Conservation (phyloP, 768 basidiomycete species). For the Rhodosporidiobolus sp. region DNA sequence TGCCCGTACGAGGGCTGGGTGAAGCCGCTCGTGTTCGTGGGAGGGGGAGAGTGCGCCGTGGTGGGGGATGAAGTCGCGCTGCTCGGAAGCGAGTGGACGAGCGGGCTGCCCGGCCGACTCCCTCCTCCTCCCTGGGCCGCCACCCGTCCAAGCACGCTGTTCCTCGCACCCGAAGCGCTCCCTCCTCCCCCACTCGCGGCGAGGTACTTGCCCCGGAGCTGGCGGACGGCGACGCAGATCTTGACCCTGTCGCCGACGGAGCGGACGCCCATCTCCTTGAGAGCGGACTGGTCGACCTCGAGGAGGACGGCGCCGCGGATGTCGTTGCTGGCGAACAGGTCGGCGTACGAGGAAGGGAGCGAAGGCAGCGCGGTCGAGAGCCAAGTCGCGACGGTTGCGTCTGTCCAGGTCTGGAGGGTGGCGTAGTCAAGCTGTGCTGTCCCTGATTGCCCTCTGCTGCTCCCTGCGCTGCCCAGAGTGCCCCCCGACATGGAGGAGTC, state of each 20-base stretch:
- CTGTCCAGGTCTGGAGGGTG: too few relatives aligned
- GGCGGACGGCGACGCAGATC: slow-evolving; percentile 79
- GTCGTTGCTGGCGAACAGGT: slow-evolving; percentile 74
- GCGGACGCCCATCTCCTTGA: slow-evolving; percentile 85
- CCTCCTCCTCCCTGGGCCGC: background rate
- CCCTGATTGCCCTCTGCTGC: background rate
- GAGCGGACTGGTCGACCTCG: slow-evolving; percentile 78
- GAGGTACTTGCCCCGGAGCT: slow-evolving; percentile 62
- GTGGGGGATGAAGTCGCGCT: background rate
- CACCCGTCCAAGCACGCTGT: background rate
- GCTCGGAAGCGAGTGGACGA: background rate
- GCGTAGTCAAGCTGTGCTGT: slow-evolving; percentile 39
- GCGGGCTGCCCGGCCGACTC: slow-evolving; percentile 12
- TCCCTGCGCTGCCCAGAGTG: too few relatives aligned
- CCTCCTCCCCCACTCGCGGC: background rate
- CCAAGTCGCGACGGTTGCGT: too few relatives aligned
- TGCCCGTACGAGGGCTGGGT: background rate
- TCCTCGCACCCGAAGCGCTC: background rate
- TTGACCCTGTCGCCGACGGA: slow-evolving; percentile 87
- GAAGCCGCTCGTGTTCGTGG: background rate
- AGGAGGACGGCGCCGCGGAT: slow-evolving; percentile 87
- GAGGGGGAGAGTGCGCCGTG: background rate
- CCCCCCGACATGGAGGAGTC: too few relatives aligned
- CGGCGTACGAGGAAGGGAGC: slow-evolving; percentile 51
- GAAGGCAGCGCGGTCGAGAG: slow-evolving; percentile 55